Base-by-base conservation (phyloP, 768 basidiomycete genomes). In the Xerocomellus chrysenteron region DNA sequence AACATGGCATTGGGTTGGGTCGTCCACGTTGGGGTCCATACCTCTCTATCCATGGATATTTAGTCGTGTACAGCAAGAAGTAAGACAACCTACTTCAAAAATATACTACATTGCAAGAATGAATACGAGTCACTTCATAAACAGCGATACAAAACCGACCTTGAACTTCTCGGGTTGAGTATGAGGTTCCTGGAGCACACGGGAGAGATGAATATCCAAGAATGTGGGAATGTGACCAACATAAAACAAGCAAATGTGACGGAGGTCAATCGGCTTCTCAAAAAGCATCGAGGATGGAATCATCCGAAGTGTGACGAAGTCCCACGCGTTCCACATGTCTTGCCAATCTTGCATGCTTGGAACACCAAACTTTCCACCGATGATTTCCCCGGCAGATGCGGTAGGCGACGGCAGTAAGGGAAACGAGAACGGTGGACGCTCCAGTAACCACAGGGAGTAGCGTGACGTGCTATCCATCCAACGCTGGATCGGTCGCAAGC, bases 221-320 rank as follows among this genome's bases (percentile, higher is more conserved):
- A 96, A 97, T 19, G 91, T 80, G 2, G 93, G 93, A 45, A 98
- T 93, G 69, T 98, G 97, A 0, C 96, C 96, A 13, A 92, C 67
- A 72, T 98, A 98, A 75, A 99, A 99, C n/a, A 98, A 79, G 66
- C 94, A 96, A 54, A 96, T 94, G 71, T 98, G 95, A 32, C 97
- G 82, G 45, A 98, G 76, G 66, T 97, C 87, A 58, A 98, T 98
- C 4, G 96, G 95, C 68, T 92, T 96, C 68, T 90, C 78, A 68
- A 86, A 87, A 26, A 96, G 77, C 88, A 98, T 90, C 28, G 85
- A 82, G 19, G 81, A 75, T 0, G 94, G 88, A 52, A 98, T 93
- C 94, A 98, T 96, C 46, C 80, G 80, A 55, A 83, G 76, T 13
- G 90, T 92, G 47, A 95, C 76, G 45, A 79, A 84, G 68, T 98